phyloP scores from a whole-genome alignment of 768 basidiomycete genomes.

The Pulveroboletus sp. region DNA sequence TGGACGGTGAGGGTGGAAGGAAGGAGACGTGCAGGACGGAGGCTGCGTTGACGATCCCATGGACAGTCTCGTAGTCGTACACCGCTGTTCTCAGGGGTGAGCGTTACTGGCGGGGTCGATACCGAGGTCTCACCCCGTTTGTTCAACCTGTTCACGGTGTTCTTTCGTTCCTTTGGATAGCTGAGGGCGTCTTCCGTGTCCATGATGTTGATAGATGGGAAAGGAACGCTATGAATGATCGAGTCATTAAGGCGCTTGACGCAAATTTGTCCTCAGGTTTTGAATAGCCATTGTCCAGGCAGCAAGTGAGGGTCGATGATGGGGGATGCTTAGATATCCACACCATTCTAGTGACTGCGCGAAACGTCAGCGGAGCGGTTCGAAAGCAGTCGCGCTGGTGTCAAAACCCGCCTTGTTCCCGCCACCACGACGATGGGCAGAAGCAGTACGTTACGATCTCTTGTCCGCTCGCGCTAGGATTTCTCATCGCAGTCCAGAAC shows the following conservation, averaged over 20 bases:
- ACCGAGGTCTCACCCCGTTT: constrained; percentile 17
- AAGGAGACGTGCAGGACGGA: constrained; percentile 25
- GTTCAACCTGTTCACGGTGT: constrained; percentile 24
- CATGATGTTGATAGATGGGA: constrained; percentile 31
- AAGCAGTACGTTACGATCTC: constrained; percentile 24
- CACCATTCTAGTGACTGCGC: too few species aligned
- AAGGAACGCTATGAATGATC: neutral
- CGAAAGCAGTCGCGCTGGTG: too few species aligned
- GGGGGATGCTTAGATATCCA: too few species aligned
- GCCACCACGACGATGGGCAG: constrained; percentile 25
- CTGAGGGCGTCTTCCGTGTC: constrained; percentile 38
- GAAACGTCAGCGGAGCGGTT: too few species aligned
- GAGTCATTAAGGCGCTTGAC: neutral
- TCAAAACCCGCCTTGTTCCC: constrained; percentile 2
- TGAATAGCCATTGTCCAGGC: too few species aligned
- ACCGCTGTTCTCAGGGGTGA: constrained; percentile 7
- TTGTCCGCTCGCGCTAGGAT: neutral
- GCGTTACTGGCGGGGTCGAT: neutral
- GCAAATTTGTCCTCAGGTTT: too few species aligned
- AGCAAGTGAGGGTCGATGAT: too few species aligned
- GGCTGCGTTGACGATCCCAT: constrained; percentile 21
- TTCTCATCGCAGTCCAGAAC: constrained; percentile 14
- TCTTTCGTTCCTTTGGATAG: constrained; percentile 38
- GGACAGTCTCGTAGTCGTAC: constrained; percentile 22
- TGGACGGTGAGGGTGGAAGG: constrained; percentile 16